These are phyloP conservation scores for Entoloma clypeatum DNA, from an alignment of 1,284 basidiomycete genomes.

Conservation along the genomic window DNA sequence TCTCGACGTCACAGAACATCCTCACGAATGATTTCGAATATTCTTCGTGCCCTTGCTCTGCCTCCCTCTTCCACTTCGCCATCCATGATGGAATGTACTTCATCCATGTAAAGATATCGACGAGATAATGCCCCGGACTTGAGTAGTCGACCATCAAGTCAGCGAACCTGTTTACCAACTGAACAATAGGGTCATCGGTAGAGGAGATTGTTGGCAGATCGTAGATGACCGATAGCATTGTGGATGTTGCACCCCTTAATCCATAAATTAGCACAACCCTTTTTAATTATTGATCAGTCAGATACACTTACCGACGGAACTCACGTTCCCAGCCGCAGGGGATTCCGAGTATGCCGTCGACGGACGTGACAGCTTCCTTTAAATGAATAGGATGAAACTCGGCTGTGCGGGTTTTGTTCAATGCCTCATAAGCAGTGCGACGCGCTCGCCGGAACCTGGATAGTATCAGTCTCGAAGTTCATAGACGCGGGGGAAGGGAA, in stretches of 20 bases:
- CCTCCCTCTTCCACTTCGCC: constrained; percentile 25
- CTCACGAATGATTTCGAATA: constrained; percentile 18
- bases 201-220: constrained; percentile 19
- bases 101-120: constrained; percentile 29
- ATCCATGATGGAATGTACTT: too few relatives aligned
- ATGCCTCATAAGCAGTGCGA: constrained; percentile 23
- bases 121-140: constrained; percentile 23
- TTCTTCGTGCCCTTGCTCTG: constrained; percentile 13
- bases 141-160: constrained; percentile 15
- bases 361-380: constrained; percentile 20
- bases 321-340: constrained; percentile 17
- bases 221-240: constrained; percentile 21
- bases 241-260: constrained; percentile 18
- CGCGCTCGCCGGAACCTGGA: constrained; percentile 25
- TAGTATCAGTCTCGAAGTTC: neutral
- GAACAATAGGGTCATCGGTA: constrained; percentile 19
- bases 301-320: constrained; percentile 15
- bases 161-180: constrained; percentile 17
- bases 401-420: too few relatives aligned
- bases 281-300: neutral
- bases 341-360: constrained; percentile 14
- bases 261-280: constrained; percentile 1
- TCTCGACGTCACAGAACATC: constrained; percentile 17
- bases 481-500: neutral
- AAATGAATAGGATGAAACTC: constrained; percentile 18